A percentile compares a stretch with the other conserved stretches of the same genome.
Conservation (phyloP, 306 rosid species). For the Rubus idaeus region DNA sequence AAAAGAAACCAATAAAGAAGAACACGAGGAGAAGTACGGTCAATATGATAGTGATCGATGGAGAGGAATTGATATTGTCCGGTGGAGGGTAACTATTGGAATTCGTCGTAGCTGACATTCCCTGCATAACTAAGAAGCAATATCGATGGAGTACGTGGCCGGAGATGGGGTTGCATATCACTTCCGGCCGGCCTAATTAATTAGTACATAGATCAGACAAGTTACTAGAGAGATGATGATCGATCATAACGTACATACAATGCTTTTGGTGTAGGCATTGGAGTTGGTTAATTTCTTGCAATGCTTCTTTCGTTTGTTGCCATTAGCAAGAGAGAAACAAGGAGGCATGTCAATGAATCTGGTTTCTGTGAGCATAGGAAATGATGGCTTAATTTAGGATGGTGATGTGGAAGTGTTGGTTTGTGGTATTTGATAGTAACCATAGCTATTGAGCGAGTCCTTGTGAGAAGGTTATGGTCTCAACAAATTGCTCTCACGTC, state of each 20-base stretch:
- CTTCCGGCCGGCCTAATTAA: conserved; percentile 25
- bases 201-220: conserved; percentile 41
- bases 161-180: conserved; percentile 23
- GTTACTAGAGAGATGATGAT: not conserved
- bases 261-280: not conserved
- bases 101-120: conserved; percentile 32
- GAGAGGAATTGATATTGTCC: not conserved
- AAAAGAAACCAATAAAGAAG: conserved; percentile 46
- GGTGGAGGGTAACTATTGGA: not conserved
- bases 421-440: conserved; percentile 18
- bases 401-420: conserved; percentile 26
- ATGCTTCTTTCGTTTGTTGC: conserved; percentile 7
- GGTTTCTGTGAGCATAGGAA: conserved; percentile 2
- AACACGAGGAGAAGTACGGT: conserved; percentile 42
- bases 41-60: conserved; percentile 42
- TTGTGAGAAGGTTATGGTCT: conserved; percentile 30
- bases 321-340: conserved; percentile 20
- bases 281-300: conserved; percentile 8
- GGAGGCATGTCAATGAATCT: conserved; percentile 25
- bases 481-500: conserved; percentile 16
- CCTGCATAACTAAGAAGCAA: not conserved
- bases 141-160: conserved; percentile 4
- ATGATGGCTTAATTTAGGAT: conserved; percentile 31
- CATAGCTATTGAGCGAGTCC: conserved; percentile 44
- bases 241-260: not conserved